Base-by-base conservation (phyloP, 306 rosid genomes). In the Cicer yamashitae region DNA sequence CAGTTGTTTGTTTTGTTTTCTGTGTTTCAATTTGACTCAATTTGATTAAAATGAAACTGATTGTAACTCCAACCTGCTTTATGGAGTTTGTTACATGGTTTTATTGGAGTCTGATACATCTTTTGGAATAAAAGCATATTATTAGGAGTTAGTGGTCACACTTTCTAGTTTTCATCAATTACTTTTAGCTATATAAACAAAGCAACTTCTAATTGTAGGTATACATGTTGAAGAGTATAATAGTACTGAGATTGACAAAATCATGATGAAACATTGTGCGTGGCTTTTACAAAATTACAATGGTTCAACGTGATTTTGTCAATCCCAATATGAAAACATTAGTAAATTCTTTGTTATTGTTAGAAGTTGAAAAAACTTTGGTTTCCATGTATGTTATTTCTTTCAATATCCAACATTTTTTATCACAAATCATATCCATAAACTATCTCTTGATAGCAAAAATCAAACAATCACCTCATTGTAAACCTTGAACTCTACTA, bases 31-130 rank as follows among this genome's bases (percentile, higher is more conserved):
- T 67, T 67, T 67, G 57, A 46, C 25, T 60, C 8, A 25, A 25
- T 25, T 25, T 25, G 34, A 25, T 67, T 67, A 13, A 13, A 67
- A 12, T 3, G 41, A 67, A 45, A 67, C 18, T 37, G 13, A 67
- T 22, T 66, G 72, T 67, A 67, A 67, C 56, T 46, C 18, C 57
- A 45, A 22, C 39, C 18, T 25, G 1, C 18, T 67, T 7, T 7
- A 45, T 67, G 41, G 72, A 67, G 57, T 67, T 46, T 45, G 72
- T 11, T 22, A 45, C 20, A 20, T 46, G 72, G 43, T 67, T 67
- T 46, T 46, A 2, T 20, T 12, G 39, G 20, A 46, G 20, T 67
- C 41, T 7, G 11, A 45, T 45, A 45, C 56, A 22, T 67, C 22
- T 45, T 67, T 67, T 67, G 72, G 54, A 67, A 67, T 44, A 45